phyloP scores from a whole-genome alignment of 2,329 filamentous ascomycete genomes.

The Penicillium sclerotiorum region DNA sequence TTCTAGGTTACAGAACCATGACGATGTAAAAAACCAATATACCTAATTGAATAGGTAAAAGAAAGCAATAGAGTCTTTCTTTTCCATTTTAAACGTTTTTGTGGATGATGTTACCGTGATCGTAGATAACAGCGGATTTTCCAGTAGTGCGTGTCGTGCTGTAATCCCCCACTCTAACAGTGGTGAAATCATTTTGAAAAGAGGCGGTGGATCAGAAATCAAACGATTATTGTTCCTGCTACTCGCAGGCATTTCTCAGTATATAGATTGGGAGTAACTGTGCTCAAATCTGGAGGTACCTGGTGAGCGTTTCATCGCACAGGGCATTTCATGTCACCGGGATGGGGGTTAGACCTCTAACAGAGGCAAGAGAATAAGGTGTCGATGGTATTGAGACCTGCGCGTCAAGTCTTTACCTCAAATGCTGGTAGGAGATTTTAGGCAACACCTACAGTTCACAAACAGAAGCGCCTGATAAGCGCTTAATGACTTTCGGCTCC shows the following conservation, averaged over 20 bases:
- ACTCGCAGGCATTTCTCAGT: constrained; percentile 5
- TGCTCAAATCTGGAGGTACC: constrained; percentile 16
- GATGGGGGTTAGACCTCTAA: constrained; percentile 17
- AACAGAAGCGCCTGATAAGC: too few species aligned
- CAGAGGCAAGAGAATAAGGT: too few species aligned
- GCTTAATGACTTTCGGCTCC: too few species aligned
- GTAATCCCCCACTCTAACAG: constrained; percentile 11
- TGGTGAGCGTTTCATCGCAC: constrained; percentile 14
- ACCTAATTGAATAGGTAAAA: not conserved
- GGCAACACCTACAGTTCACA: too few species aligned
- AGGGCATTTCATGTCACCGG: constrained; percentile 21
- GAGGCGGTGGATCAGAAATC: constrained; percentile 1
- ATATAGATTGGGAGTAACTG: constrained; percentile 10
- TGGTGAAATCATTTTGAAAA: constrained; percentile 9
- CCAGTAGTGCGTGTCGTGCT: not conserved
- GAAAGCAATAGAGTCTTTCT: constrained; percentile 2
- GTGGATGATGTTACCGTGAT: constrained; percentile 13
- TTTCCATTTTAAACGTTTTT: constrained; percentile 7
- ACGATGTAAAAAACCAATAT: constrained; percentile 4
- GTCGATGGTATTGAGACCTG: too few species aligned
- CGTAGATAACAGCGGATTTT: constrained; percentile 11
- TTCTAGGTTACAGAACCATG: constrained; percentile 4
- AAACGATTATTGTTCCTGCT: constrained; percentile 5
- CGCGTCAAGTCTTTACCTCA: too few species aligned
- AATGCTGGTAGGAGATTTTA: too few species aligned